Evolutionary conservation across 2,329 filamentous ascomycete species (phyloP), one percentile per base, ranked within the genome.

Genomic region (Zymoseptoria tritici): DNA sequence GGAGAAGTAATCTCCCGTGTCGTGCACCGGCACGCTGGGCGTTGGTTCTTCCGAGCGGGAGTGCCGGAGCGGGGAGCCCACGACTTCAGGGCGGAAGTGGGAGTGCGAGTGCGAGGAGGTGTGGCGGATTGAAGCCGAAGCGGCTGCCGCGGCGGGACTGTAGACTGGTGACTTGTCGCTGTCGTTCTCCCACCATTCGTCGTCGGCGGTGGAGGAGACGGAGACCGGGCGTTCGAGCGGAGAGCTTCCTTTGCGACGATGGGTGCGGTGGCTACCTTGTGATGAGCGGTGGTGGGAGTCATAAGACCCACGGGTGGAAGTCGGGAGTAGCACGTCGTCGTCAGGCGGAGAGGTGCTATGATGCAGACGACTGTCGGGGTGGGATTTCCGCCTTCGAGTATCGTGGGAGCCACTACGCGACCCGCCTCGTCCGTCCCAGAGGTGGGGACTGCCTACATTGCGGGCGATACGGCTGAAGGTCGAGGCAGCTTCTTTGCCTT

Each of bases 401-500:
- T 64, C 59, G 20, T 61, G 64, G 54, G 69, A 71, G 7, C 59
- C 36, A 52, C 56, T 61, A n/a, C 68, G 63, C 52, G 64, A 67
- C 20, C 59, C 60, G 13, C 53, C 60, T 29, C 63, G 54, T 13
- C 71, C 72, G 57, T 72, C 70, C 73, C 73, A 75, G 3, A 75
- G 58, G 61, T 72, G 66, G 19, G 73, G 73, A 58, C 68, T 73
- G 8, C 68, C 71, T 5, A 74, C 70, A 29, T 72, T 71, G 4
- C 68, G 64, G 42, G 64, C 75, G 64, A 70, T 71, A 64, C 70
- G 73, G 59, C 67, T 74, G 31, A 74, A 66, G 0, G 71, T 68
- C 58, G 68, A 59, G 3, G 70, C 73, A 9, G 71, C 70, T n/a
- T 70, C 70, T 60, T 73, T 74, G 7, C 71, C 71, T 52, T 74